A percentile compares a stretch with the other conserved stretches of the same genome.
These are phyloP conservation scores for Phytopythium oedochilum DNA, from an alignment of 352 stramenopile genomes.

Conservation along the genomic window DNA sequence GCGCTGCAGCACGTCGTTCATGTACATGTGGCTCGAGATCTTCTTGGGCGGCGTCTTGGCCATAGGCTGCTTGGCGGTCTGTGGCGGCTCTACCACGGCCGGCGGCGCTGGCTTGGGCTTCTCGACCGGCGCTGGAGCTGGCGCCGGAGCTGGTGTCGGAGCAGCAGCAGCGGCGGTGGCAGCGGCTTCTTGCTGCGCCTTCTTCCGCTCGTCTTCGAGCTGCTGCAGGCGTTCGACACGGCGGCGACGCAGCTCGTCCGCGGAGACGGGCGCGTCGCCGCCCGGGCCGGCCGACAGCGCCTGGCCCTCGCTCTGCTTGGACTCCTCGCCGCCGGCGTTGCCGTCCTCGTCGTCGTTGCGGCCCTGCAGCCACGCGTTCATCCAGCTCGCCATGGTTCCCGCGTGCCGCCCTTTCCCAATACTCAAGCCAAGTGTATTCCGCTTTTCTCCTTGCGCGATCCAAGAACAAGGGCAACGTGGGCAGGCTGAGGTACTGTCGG, in stretches of 20 bases:
- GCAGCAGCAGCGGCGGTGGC: neutral
- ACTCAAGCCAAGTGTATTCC: neutral
- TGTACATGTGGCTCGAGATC: slow-evolving; percentile 36
- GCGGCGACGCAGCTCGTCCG: slow-evolving; percentile 41
- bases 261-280: slow-evolving; percentile 16
- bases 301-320: slow-evolving; percentile 17
- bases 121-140: slow-evolving; percentile 4
- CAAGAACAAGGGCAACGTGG: neutral
- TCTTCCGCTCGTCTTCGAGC: slow-evolving; percentile 40
- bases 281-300: slow-evolving; percentile 11
- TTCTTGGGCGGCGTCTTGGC: slow-evolving; percentile 38
- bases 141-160: slow-evolving; percentile 2
- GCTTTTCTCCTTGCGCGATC: neutral
- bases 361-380: slow-evolving; percentile 52
- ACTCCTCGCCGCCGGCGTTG: slow-evolving; percentile 18
- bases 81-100: neutral
- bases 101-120: neutral
- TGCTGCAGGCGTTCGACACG: slow-evolving; percentile 60
- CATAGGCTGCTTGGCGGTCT: slow-evolving; percentile 1
- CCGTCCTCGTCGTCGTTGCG: slow-evolving; percentile 22
- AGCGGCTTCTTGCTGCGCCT: slow-evolving; percentile 11
- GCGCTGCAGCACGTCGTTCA: slow-evolving; percentile 78
- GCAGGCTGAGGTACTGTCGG: neutral
- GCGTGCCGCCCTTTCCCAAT: neutral
- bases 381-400: slow-evolving; percentile 40